Evolutionary conservation across 2,329 filamentous ascomycete species (phyloP).

Genomic region (Teratosphaeria pseudoeucalypti): DNA sequence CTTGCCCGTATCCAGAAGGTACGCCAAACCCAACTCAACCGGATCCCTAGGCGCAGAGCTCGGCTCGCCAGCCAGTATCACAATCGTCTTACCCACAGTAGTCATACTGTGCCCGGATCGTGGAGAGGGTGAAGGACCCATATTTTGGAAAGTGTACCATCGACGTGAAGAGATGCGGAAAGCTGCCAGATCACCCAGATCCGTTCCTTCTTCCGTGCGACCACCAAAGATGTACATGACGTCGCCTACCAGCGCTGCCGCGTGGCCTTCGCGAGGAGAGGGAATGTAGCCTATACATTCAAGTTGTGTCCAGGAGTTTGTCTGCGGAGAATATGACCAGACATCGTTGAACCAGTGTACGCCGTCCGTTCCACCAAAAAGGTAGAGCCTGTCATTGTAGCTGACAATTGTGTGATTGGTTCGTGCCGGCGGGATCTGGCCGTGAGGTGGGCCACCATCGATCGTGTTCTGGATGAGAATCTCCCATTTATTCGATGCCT

Average conservation of each 20-base stretch:
- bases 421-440: conserved; percentile 69
- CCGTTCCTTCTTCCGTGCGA: conserved; percentile 82
- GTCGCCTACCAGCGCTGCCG: conserved; percentile 84
- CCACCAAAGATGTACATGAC: conserved; percentile 99
- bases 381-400: conserved; percentile 84
- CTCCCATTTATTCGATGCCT: conserved; percentile 87
- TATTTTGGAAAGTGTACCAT: conserved; percentile 99
- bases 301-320: conserved; percentile 75
- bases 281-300: conserved; percentile 98
- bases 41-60: conserved; percentile 74
- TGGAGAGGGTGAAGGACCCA: conserved; percentile 90
- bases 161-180: conserved; percentile 71
- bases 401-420: conserved; percentile 92
- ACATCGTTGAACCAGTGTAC: conserved; percentile 98
- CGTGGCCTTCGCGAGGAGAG: conserved; percentile 84
- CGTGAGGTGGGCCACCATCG: conserved; percentile 47
- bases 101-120: conserved; percentile 98
- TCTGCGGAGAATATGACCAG: conserved; percentile 82
- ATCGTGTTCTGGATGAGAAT: conserved; percentile 71
- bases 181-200: conserved; percentile 86
- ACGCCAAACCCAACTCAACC: conserved; percentile 77
- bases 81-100: conserved; percentile 79
- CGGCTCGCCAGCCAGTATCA: conserved; percentile 88
- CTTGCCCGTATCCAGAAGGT: conserved; percentile 88
- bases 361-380: conserved; percentile 97